phyloP scores from a whole-genome alignment of 441 rosid species.

The Gossypium trilobum region DNA sequence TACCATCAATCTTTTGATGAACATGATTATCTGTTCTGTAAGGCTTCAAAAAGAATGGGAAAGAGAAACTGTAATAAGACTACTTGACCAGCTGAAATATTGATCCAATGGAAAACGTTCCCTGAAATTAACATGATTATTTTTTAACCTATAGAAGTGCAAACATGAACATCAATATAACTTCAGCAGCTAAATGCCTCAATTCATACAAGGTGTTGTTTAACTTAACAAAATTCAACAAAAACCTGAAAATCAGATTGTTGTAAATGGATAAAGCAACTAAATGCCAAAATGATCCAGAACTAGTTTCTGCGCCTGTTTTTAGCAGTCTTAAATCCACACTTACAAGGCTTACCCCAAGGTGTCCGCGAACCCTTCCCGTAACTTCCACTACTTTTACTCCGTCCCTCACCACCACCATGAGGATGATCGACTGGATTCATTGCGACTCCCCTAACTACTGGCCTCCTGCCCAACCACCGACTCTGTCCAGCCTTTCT shows the following conservation, averaged over 20 bases:
- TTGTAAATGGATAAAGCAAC: not conserved
- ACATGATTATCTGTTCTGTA: not conserved
- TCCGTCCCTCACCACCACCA: constrained; percentile 91
- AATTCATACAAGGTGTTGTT: not conserved
- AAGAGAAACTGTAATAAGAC: not conserved
- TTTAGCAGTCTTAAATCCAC: constrained; percentile 63
- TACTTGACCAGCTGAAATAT: not conserved
- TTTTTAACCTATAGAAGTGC: not conserved
- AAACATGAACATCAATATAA: not conserved
- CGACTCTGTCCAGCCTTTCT: constrained; percentile 80
- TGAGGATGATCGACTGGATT: constrained; percentile 94
- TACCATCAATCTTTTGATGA: not conserved
- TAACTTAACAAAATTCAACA: not conserved
- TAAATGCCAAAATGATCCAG: not conserved
- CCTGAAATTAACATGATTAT: not conserved
- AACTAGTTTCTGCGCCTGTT: constrained; percentile 46
- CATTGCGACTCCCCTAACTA: constrained; percentile 87
- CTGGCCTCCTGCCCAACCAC: constrained; percentile 76
- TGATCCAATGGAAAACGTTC: too few species aligned
- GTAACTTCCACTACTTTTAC: constrained; percentile 75
- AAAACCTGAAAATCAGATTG: not conserved
- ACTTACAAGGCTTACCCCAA: constrained; percentile 88
- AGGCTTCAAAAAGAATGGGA: not conserved
- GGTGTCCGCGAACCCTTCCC: constrained; percentile 64
- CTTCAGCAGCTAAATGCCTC: not conserved